Evolutionary conservation across 768 basidiomycete species (phyloP), one percentile per base, ranked within the genome.

Genomic region (Termitomyces sp.): DNA sequence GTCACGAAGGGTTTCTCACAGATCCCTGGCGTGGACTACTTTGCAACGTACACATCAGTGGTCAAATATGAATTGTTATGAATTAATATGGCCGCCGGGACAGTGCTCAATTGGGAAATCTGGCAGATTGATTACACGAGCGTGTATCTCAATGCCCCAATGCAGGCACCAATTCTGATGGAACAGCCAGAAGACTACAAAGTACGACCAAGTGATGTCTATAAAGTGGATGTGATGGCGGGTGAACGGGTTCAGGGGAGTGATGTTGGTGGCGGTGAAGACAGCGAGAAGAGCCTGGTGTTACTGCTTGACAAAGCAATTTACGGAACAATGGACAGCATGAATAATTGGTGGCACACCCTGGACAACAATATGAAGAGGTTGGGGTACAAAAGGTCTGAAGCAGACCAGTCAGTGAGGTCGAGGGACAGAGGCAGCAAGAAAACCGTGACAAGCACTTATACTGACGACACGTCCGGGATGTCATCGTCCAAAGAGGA

Each of bases 21-120:
- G 29, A 56, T 63, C 11, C 60, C 60, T 7, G 71, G 75, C 7
- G 48, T 72, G 13, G 68, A 72, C 49, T 72, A 57, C 52, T 52
- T 51, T 22, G 54, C 53, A 16, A 59, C 47, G 12, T 59, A 53
- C 27, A 52, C 60, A 7, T 42, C 46, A 0, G 57, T 61, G 18
- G 55, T 54, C 20, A 44, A 46, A 13, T 52, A 60, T 15, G 55
- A 29, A 29, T 29, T 9, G 29, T 29, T 29, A 42, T 27, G 40
- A 22, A 39, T 50, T 6, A 50, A 50, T 22, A 20, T 50, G 9
- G 35, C 23, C 5, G 15, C 27, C 22, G 16, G 39, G 23, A 31
- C 39, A 4, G 3, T 33, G 20, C 25, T 20, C 9, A 29, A 29
- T 9, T 29, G 29, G 29, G 29, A 29, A 9, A 29, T 29, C 3